These are phyloP conservation scores for Ustilago sp. DNA, from an alignment of 1,284 basidiomycete genomes.

Conservation along the genomic window DNA sequence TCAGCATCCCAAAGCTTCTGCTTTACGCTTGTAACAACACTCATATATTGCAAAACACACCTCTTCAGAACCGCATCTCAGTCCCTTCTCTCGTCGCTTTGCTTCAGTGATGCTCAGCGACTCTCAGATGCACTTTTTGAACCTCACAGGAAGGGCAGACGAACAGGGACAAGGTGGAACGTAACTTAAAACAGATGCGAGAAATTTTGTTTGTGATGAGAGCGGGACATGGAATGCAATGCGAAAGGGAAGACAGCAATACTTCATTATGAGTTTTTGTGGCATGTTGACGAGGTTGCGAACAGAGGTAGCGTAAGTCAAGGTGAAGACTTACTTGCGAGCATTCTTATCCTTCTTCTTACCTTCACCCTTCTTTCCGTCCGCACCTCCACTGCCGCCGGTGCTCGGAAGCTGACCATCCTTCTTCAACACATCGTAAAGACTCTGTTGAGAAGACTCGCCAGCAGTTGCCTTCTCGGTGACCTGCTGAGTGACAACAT, in stretches of 20 bases:
- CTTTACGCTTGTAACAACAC: constrained; percentile 6
- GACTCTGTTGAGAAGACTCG: constrained; percentile 26
- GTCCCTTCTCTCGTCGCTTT: not conserved
- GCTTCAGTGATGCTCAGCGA: not conserved
- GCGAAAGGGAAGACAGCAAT: not conserved
- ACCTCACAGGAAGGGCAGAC: not conserved
- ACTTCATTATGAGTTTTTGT: no score
- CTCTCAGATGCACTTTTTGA: not conserved
- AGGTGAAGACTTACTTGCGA: constrained; percentile 14
- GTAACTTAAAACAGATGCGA: not conserved
- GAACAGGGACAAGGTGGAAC: no score
- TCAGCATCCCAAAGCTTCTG: not conserved
- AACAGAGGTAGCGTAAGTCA: no score
- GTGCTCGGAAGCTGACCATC: constrained; percentile 36
- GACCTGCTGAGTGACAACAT: constrained; percentile 41
- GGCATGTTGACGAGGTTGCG: no score
- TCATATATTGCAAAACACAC: constrained; percentile 1
- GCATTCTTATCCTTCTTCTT: constrained; percentile 37
- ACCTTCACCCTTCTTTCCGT: constrained; percentile 19
- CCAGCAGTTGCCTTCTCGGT: constrained; percentile 17
- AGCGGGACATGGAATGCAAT: not conserved
- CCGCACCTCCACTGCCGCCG: not conserved
- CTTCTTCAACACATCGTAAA: constrained; percentile 50
- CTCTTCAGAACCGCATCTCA: constrained; percentile 2
- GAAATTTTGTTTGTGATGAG: not conserved